phyloP scores from a whole-genome alignment of 148 eudicot species.

The Camellia sinensis region DNA sequence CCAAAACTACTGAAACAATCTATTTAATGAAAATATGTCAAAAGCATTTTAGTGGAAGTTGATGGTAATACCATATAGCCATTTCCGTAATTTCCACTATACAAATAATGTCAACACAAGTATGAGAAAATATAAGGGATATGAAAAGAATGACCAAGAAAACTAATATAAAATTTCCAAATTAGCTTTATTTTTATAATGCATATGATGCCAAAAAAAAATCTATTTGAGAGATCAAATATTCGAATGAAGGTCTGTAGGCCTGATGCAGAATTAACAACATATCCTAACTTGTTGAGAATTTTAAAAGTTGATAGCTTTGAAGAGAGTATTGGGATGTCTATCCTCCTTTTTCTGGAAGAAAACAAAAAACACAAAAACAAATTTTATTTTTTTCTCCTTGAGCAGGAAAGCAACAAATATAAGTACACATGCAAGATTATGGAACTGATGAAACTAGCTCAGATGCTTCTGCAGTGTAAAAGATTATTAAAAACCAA shows the following conservation, averaged over 20 bases:
- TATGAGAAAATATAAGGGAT: not conserved
- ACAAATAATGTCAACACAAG: not conserved
- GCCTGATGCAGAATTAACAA: not conserved
- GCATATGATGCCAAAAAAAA: not conserved
- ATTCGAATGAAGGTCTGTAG: not conserved
- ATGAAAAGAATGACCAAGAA: not conserved
- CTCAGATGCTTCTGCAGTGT: not conserved
- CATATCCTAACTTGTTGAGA: not conserved
- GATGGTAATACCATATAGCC: constrained; percentile 1
- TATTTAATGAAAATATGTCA: constrained; percentile 20
- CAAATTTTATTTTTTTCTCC: constrained; percentile 2
- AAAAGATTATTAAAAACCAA: constrained; percentile 2
- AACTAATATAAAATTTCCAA: not conserved
- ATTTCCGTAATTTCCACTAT: not conserved
- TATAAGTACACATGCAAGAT: not conserved
- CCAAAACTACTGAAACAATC: constrained; percentile 86
- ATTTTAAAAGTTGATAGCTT: not conserved
- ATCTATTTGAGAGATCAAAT: not conserved
- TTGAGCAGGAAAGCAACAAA: not conserved
- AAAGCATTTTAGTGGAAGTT: not conserved
- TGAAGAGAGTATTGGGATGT: not conserved
- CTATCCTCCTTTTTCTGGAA: not conserved
- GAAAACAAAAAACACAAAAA: not conserved
- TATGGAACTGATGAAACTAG: not conserved
- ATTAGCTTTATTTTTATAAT: not conserved